These are phyloP conservation scores for Steccherinum ochraceum DNA, from an alignment of 768 basidiomycete genomes.

Conservation along the genomic window DNA sequence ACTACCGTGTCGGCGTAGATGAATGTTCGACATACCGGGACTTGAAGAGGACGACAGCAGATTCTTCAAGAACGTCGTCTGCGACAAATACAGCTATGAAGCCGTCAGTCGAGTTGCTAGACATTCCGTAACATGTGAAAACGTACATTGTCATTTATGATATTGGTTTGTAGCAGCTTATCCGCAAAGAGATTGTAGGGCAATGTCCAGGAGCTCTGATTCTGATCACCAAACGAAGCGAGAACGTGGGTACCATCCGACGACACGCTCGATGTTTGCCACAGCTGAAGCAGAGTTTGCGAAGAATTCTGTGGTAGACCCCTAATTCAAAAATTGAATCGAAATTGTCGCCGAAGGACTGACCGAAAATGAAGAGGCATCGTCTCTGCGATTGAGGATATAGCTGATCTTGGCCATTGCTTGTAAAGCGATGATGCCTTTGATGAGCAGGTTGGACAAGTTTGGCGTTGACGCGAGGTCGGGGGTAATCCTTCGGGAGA, in stretches of 20 bases:
- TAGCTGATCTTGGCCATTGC: slow-evolving; percentile 17
- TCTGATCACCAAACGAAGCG: neutral
- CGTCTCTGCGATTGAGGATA: slow-evolving; percentile 3
- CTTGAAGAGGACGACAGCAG: neutral
- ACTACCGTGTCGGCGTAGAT: neutral
- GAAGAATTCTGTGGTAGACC: neutral
- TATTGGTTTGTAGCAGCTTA: slow-evolving; percentile 1
- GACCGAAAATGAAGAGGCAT: no score
- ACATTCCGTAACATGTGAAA: no score
- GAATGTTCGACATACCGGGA: neutral
- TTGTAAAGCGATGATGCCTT: slow-evolving; percentile 17
- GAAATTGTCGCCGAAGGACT: no score
- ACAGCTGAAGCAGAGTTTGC: neutral
- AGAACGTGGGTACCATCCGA: slow-evolving; percentile 3
- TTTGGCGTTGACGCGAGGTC: slow-evolving; percentile 5
- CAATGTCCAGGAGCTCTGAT: neutral
- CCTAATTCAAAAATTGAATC: neutral
- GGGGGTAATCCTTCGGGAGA: neutral
- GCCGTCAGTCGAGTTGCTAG: no score
- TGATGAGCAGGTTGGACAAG: slow-evolving; percentile 17
- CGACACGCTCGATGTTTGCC: slow-evolving; percentile 6
- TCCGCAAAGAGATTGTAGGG: slow-evolving; percentile 8
- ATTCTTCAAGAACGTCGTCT: neutral
- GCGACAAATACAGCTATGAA: neutral
- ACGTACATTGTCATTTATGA: slow-evolving; percentile 2